A percentile compares a stretch with the other conserved stretches of the same genome.
Conservation (phyloP, 2,329 filamentous ascomycete genomes). For the Lecanoromycetidae sp. region DNA sequence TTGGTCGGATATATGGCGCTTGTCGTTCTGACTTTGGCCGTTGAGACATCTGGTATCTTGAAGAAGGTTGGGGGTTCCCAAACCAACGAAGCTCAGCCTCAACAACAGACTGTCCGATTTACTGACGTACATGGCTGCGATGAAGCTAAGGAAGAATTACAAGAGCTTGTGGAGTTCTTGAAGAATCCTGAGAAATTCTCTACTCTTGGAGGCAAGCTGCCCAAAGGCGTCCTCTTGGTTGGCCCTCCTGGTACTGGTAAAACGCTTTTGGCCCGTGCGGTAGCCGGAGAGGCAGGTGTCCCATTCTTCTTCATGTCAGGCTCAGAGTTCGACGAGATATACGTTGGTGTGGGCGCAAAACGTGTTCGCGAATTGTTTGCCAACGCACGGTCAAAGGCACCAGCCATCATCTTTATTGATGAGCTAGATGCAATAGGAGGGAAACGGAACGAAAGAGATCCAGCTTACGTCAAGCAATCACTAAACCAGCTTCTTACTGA, state of each 20-base stretch:
- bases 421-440: conserved; percentile 90
- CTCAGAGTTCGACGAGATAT: conserved; percentile 96
- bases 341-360: conserved; percentile 93
- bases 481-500: conserved; percentile 95
- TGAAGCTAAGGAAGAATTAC: conserved; percentile 94
- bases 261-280: conserved; percentile 85
- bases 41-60: conserved; percentile 68
- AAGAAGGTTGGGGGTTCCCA: conserved; percentile 63
- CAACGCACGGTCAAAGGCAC: conserved; percentile 71
- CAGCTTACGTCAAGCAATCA: conserved; percentile 92
- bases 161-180: conserved; percentile 92
- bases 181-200: conserved; percentile 89
- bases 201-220: conserved; percentile 86
- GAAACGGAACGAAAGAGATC: conserved; percentile 83
- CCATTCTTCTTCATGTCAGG: conserved; percentile 99
- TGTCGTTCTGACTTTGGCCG: conserved; percentile 65
- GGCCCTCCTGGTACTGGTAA: conserved; percentile 96
- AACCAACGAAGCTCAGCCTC: conserved; percentile 77
- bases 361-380: conserved; percentile 87
- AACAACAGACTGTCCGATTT: conserved; percentile 85
- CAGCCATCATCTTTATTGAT: conserved; percentile 90
- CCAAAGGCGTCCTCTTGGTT: conserved; percentile 89
- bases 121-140: conserved; percentile 92
- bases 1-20: conserved; percentile 70
- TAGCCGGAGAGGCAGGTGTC: conserved; percentile 91